Evolutionary conservation across 768 basidiomycete species (phyloP).

Genomic region (Cystobasidium onofrii): DNA sequence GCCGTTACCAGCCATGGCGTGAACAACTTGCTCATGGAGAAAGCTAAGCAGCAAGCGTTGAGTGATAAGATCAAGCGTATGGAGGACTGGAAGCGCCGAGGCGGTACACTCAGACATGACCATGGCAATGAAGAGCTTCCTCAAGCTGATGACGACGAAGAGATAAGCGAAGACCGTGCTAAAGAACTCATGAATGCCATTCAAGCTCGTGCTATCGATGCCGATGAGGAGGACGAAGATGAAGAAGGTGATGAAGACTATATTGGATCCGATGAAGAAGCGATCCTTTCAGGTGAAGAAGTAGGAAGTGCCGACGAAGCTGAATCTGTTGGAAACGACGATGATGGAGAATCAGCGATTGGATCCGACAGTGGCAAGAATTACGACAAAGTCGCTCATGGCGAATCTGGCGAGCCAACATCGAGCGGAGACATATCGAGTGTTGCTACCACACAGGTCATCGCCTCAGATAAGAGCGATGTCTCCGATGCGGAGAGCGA

Average conservation of each 20-base stretch:
- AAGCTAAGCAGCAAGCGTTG: not conserved
- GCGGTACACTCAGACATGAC: constrained; percentile 12
- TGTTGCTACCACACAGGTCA: not conserved
- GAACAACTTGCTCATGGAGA: constrained; percentile 7
- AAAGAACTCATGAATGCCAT: constrained; percentile 19
- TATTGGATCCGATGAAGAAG: constrained; percentile 14
- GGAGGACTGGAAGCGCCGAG: constrained; percentile 21
- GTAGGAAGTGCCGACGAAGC: not conserved
- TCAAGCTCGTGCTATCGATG: not conserved
- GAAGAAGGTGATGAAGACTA: constrained; percentile 20
- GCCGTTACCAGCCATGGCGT: not conserved
- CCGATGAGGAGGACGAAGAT: not conserved
- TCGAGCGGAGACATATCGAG: not conserved
- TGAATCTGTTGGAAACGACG: not conserved
- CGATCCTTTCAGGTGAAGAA: not conserved
- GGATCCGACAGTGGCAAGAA: not conserved
- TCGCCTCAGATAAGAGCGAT: not conserved
- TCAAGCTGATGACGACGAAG: constrained; percentile 6
- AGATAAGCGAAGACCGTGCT: not conserved
- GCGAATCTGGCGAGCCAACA: not conserved
- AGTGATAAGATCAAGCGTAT: not conserved
- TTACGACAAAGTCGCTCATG: not conserved
- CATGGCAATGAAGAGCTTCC: not conserved
- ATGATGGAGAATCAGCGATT: not conserved
- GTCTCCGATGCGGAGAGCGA: not conserved